Conservation (phyloP, 2,329 filamentous ascomycete species). For the Tolypocladium capitatum region DNA sequence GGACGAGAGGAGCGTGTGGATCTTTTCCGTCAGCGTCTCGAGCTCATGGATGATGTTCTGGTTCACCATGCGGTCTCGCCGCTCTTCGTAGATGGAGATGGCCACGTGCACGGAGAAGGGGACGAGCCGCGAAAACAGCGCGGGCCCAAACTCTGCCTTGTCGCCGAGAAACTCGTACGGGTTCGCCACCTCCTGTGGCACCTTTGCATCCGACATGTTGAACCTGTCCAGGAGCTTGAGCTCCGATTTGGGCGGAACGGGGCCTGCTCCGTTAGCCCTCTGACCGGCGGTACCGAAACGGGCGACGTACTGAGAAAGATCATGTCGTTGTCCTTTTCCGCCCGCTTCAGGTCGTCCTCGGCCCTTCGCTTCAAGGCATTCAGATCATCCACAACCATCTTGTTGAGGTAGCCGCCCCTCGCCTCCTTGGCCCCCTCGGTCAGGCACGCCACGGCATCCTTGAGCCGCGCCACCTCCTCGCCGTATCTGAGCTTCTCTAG, state of each 20-base stretch:
- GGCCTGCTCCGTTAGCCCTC: slow-evolving; percentile 33
- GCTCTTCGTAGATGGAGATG: slow-evolving; percentile 87
- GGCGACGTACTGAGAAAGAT: slow-evolving; percentile 66
- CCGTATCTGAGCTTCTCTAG: slow-evolving; percentile 90
- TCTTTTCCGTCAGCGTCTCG: slow-evolving; percentile 63
- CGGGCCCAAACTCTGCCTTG: slow-evolving; percentile 65
- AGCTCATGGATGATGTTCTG: slow-evolving; percentile 75
- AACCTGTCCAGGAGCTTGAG: slow-evolving; percentile 75
- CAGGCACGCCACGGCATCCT: slow-evolving; percentile 70
- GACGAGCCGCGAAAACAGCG: slow-evolving; percentile 81
- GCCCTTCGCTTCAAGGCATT: slow-evolving; percentile 72
- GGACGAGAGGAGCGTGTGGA: slow-evolving; percentile 68
- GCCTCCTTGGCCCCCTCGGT: slow-evolving; percentile 78
- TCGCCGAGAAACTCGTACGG: slow-evolving; percentile 72
- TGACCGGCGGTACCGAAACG: not conserved
- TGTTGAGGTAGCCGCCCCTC: slow-evolving; percentile 60
- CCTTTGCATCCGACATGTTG: slow-evolving; percentile 69
- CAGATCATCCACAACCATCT: slow-evolving; percentile 67
- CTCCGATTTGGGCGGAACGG: slow-evolving; percentile 79
- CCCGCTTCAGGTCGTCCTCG: slow-evolving; percentile 76
- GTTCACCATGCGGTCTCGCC: slow-evolving; percentile 80
- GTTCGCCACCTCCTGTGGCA: slow-evolving; percentile 70
- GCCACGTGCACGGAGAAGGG: slow-evolving; percentile 93
- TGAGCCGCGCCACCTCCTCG: slow-evolving; percentile 79
- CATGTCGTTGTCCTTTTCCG: slow-evolving; percentile 91